Evolutionary conservation across 1,284 basidiomycete species (phyloP), one percentile per base, ranked within the genome.

Genomic region (Naganishia cerealis): DNA sequence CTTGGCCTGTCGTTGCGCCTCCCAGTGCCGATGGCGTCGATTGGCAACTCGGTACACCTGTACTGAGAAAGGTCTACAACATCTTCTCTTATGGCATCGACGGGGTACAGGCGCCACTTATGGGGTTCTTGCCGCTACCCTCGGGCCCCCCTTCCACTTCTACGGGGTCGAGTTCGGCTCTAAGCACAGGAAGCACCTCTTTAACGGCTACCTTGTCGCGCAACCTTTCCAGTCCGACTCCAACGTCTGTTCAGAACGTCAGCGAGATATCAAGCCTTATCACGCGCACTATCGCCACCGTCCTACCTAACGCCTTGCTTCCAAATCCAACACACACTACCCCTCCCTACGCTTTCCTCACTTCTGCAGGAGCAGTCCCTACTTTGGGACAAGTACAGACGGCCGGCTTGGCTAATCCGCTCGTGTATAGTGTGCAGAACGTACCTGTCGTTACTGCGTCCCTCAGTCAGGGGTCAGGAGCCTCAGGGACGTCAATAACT

Each of bases 1-100:
- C 90, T 16, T 94, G 92, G 92, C 91, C 91, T 0, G 82, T 84
- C 66, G 91, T 89, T 1, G 78, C 81, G 16, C 82, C 86, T 3
- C 87, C 88, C 0, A 87, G 84, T 62, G 77, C 87, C 13, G 88
- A 91, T 77, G 91, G 90, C 2, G 85, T 94, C 53, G 91, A 92
- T 76, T 94, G 92, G 92, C 89, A 92, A 77, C 82, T 94, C 83
- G 91, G 91, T n/a, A 82, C 86, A 2, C 84, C 90, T 0, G 94
- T 94, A 78, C 76, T 94, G 67, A 84, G 87, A 57, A 89, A 89
- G 2, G 89, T 92, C 0, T 94, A 94, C 77, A 87, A 88, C 4
- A 83, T 94, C 57, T 94, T 86, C 82, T 90, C 88, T 65, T 78
- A 79, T 67, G 79, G 79, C 8, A 76, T 79, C 62, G 72, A 77